Conservation (phyloP, 2,329 filamentous ascomycete genomes). For the Rutstroemia sp. region DNA sequence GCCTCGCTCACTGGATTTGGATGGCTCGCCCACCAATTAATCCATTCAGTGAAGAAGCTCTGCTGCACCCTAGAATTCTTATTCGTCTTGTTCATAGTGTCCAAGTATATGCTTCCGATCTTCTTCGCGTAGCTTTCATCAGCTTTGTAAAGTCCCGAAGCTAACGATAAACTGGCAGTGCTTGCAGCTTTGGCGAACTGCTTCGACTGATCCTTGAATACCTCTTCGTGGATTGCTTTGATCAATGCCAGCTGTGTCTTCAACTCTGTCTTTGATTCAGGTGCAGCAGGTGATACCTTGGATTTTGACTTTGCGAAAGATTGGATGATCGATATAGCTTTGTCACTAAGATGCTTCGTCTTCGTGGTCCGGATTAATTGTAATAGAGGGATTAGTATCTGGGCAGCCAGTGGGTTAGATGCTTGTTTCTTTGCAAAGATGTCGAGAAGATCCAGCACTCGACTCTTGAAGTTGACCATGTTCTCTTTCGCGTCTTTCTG, state of each 20-base stretch:
- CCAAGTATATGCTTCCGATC: slow-evolving; percentile 57
- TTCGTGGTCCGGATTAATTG: slow-evolving; percentile 67
- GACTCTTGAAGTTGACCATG: slow-evolving; percentile 91
- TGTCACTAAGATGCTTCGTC: slow-evolving; percentile 67
- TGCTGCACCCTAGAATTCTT: slow-evolving; percentile 52
- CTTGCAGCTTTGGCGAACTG: slow-evolving; percentile 70
- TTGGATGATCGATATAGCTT: slow-evolving; percentile 64
- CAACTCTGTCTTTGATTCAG: slow-evolving; percentile 36
- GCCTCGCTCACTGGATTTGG: slow-evolving; percentile 15
- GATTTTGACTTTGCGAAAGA: slow-evolving; percentile 64
- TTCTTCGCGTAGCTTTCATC: slow-evolving; percentile 45
- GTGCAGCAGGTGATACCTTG: slow-evolving; percentile 38
- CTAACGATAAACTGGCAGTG: slow-evolving; percentile 60
- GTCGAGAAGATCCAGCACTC: slow-evolving; percentile 78
- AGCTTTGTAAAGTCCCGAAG: slow-evolving; percentile 50
- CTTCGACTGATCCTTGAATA: slow-evolving; percentile 54
- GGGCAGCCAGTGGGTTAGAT: slow-evolving; percentile 57
- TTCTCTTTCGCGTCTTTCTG: slow-evolving; percentile 82
- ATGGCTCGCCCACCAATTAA: slow-evolving; percentile 60
- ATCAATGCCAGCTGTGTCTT: slow-evolving; percentile 44
- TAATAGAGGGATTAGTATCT: slow-evolving; percentile 69
- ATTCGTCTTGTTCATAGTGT: slow-evolving; percentile 53
- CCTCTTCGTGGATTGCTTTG: slow-evolving; percentile 60
- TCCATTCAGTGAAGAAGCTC: slow-evolving; percentile 64
- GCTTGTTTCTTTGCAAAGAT: slow-evolving; percentile 79